Percentiles rank a stretch among this genome's conserved stretches.
Evolutionary conservation across 805 yeast species (phyloP).

Genomic region (Sugiyamaella smithiae): DNA sequence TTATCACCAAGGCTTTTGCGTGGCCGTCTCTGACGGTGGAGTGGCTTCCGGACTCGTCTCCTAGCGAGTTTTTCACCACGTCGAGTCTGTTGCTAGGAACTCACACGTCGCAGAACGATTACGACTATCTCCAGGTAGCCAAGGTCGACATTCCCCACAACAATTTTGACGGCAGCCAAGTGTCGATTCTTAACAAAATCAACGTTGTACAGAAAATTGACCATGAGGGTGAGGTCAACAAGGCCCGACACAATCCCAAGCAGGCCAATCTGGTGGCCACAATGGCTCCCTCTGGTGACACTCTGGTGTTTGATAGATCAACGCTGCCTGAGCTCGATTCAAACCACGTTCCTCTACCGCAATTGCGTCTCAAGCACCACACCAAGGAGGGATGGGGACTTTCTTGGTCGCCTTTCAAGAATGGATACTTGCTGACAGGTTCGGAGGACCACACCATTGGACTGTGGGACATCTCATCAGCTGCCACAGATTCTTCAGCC

Average conservation of each 20-base stretch:
- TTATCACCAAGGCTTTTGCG: conserved; percentile 50
- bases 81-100: conserved; percentile 61
- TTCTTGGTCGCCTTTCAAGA: conserved; percentile 55
- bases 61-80: conserved; percentile 30
- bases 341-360: conserved; percentile 5
- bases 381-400: conserved; percentile 65
- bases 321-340: conserved; percentile 40
- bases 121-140: conserved; percentile 45
- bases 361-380: conserved; percentile 40
- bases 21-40: conserved; percentile 64
- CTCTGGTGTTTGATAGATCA: conserved; percentile 43
- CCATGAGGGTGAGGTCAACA: conserved; percentile 68
- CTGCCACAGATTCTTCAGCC: conserved; percentile 4
- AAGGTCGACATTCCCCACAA: conserved; percentile 36
- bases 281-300: conserved; percentile 45
- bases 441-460: conserved; percentile 70
- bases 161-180: conserved; percentile 9
- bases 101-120: conserved; percentile 54
- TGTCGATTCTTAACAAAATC: conserved; percentile 32
- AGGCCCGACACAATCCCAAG: conserved; percentile 52
- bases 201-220: conserved; percentile 49
- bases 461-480: conserved; percentile 59
- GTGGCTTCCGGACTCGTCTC: conserved; percentile 53
- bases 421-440: conserved; percentile 57
- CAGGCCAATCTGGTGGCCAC: conserved; percentile 50